Base-by-base conservation (phyloP, 345 rosid genomes). In the Aquilaria sinensis region DNA sequence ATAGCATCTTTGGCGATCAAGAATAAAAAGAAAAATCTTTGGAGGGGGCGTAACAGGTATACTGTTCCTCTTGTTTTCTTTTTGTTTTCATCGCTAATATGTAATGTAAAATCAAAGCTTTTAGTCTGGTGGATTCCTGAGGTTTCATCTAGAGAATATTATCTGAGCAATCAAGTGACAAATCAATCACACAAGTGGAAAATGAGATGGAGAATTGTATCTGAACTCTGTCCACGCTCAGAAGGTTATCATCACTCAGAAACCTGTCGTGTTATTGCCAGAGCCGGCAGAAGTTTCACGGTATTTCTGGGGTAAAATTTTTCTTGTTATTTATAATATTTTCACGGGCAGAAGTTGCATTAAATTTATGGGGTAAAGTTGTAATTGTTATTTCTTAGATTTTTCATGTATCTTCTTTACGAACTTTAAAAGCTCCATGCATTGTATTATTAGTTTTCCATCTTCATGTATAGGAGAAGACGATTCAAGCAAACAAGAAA, bases 1-100 rank as follows among this genome's bases (percentile, higher is more conserved):
- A 12, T 54, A 57, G 32, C 45, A 31, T 41, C 49, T 60, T 50
- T 60, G 64, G 65, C 49, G 46, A 32, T 13, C 7, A 31, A 31
- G 31, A 45, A 11, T 30, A 10, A 1, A 23, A 23, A 41, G 30
- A 41, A 33, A 62, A 34, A 9, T 12, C 11, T 16, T 2, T 53
- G 58, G 58, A 53, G 30, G 12, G 10, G 56, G 37, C 51, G 10
- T 31, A 32, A 51, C 31, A 52, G 29, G 53, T 15, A 10, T 50
- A 4, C 53, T 50, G 10, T 12, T 1, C 53, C 33, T 55, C 55
- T 37, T 5, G 31, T 31, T 47, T 56, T 56, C 51, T 23, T 56
- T 30, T 9, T 46, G 34, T 33, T 33, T 29, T 57, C 14, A 45
- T 47, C 12, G 55, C 56, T 37, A 23, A 7, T 37, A 37, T 37